A percentile compares a stretch with the other conserved stretches of the same genome.
phyloP scores from a whole-genome alignment of 1,284 basidiomycete genomes.

The Exobasidium cylindrosporum region DNA sequence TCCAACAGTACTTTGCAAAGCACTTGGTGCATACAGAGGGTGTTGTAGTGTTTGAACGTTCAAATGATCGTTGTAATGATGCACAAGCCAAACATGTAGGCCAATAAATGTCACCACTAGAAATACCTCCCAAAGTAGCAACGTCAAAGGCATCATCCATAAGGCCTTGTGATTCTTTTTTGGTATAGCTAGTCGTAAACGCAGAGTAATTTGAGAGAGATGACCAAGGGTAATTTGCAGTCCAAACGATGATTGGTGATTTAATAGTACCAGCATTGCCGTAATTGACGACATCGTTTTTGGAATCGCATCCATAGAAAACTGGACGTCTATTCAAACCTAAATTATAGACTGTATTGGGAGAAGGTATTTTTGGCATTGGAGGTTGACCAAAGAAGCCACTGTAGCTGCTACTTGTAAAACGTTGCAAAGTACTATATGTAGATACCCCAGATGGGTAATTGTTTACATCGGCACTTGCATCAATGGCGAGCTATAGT shows the following conservation, averaged over 20 bases:
- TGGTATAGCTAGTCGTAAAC: conserved; percentile 54
- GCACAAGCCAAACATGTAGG: conserved; percentile 44
- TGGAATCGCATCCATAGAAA: conserved; percentile 69
- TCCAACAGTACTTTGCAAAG: conserved; percentile 48
- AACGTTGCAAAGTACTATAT: conserved; percentile 48
- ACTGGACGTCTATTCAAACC: conserved; percentile 70
- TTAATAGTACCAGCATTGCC: conserved; percentile 26
- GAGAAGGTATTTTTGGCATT: conserved; percentile 58
- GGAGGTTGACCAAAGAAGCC: conserved; percentile 38
- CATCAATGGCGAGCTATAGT: conserved; percentile 72
- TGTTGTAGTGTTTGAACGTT: conserved; percentile 22
- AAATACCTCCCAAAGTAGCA: conserved; percentile 35
- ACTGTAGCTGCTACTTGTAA: no score
- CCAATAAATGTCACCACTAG: conserved; percentile 33
- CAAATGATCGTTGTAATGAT: conserved; percentile 41
- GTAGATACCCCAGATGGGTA: conserved; percentile 67
- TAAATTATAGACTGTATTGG: conserved; percentile 63
- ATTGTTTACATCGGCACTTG: conserved; percentile 60
- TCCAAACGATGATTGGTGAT: conserved; percentile 57
- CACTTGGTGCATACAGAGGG: conserved; percentile 40
- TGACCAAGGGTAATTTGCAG: conserved; percentile 59
- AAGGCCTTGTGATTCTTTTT: conserved; percentile 28
- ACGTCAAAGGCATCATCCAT: conserved; percentile 47
- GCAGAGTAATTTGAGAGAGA: conserved; percentile 42
- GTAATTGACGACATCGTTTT: conserved; percentile 52